Evolutionary conservation across 148 eudicot genomes (phyloP).

Genomic region (Rhododendron ovatum): DNA sequence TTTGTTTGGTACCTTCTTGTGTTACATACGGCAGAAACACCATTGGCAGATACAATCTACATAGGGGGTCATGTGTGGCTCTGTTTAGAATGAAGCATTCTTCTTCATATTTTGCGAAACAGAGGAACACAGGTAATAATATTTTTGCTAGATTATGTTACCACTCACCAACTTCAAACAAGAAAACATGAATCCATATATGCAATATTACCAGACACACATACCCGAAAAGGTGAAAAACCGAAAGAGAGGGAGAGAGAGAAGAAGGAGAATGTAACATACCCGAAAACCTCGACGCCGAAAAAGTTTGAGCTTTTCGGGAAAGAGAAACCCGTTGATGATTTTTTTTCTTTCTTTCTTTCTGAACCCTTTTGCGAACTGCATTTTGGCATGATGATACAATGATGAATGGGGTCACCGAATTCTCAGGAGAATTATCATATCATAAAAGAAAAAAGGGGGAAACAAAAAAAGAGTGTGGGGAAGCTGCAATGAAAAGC

Average conservation of each 20-base stretch:
- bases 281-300: neutral
- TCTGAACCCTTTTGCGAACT: neutral
- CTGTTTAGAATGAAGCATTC: neutral
- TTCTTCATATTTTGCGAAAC: neutral
- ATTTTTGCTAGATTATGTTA: neutral
- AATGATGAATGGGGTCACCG: neutral
- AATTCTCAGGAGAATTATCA: neutral
- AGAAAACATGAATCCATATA: neutral
- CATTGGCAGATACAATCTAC: neutral
- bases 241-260: neutral
- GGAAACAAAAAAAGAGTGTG: neutral
- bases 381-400: neutral
- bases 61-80: neutral
- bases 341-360: neutral
- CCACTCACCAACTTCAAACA: neutral
- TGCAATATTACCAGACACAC: neutral
- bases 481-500: neutral
- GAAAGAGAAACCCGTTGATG: neutral
- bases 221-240: neutral
- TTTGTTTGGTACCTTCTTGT: neutral
- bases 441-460: neutral
- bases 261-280: neutral
- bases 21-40: neutral
- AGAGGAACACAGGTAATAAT: neutral
- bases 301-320: neutral